Conservation (phyloP, 108 stramenopile genomes). For the Fistulifera solaris region DNA sequence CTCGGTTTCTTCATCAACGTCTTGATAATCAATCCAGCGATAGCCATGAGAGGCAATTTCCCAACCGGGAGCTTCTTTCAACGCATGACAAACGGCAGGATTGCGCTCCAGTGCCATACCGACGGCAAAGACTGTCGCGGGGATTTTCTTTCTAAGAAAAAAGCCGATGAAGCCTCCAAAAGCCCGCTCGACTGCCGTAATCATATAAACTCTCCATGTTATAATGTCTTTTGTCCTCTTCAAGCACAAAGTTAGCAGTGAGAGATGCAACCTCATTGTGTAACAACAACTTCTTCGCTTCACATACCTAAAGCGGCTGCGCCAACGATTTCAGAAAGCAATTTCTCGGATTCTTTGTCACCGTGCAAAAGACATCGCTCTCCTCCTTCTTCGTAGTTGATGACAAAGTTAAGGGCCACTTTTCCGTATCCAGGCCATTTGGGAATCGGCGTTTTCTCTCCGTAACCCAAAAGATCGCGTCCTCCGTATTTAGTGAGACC, state of each 20-base stretch:
- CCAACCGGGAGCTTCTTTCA: slow-evolving; percentile 44
- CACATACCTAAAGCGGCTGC: slow-evolving; percentile 41
- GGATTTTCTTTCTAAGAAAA: slow-evolving; percentile 64
- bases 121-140: slow-evolving; percentile 90
- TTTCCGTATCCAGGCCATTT: slow-evolving; percentile 72
- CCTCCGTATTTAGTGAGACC: slow-evolving; percentile 51
- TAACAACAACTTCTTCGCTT: neutral
- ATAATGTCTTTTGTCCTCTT: slow-evolving; percentile 32
- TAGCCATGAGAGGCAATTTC: slow-evolving; percentile 89
- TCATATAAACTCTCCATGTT: slow-evolving; percentile 93
- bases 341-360: slow-evolving; percentile 61
- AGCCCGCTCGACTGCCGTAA: slow-evolving; percentile 87
- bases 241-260: neutral
- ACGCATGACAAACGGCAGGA: slow-evolving; percentile 52
- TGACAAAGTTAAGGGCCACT: slow-evolving; percentile 87
- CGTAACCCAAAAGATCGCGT: slow-evolving; percentile 84
- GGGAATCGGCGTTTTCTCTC: slow-evolving; percentile 45
- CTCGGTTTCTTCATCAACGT: slow-evolving; percentile 74
- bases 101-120: slow-evolving; percentile 91
- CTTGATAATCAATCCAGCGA: slow-evolving; percentile 91
- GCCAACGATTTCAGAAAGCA: slow-evolving; percentile 85
- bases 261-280: neutral
- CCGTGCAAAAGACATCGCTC: slow-evolving; percentile 80
- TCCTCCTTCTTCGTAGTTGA: slow-evolving; percentile 95
- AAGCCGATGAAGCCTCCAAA: slow-evolving; percentile 86